Conservation (phyloP, 176 grass and related monocot genomes). For the Miscanthus lutarioriparius region DNA sequence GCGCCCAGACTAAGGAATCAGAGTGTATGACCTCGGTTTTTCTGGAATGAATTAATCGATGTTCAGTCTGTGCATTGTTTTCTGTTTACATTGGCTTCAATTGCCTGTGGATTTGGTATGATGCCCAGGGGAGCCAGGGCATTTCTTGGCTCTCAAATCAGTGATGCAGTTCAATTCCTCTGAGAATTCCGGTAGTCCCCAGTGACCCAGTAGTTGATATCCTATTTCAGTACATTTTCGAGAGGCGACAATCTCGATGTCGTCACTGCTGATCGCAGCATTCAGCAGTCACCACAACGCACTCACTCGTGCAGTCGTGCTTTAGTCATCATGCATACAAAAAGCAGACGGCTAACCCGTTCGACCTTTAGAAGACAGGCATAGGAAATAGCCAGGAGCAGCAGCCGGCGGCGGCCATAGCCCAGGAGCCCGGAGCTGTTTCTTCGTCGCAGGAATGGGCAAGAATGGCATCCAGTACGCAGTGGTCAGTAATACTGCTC, state of each 20-base stretch:
- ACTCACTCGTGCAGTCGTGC: no score
- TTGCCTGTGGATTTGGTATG: no score
- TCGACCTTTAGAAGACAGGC: no score
- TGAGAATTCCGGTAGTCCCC: neutral
- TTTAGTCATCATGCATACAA: no score
- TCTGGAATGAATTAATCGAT: neutral
- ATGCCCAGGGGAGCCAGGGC: no score
- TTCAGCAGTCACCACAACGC: neutral
- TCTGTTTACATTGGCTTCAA: no score
- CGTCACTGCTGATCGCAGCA: conserved; percentile 6
- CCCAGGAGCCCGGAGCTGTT: neutral
- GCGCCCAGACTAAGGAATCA: neutral
- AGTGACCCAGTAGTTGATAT: neutral
- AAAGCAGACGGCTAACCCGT: no score
- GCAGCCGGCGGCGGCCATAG: neutral
- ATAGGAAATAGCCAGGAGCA: no score
- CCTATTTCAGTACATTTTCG: no score
- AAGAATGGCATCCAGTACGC: conserved; percentile 51
- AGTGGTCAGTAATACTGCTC: conserved; percentile 38
- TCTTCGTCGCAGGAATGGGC: conserved; percentile 30
- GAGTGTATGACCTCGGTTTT: neutral
- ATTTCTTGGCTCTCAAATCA: no score
- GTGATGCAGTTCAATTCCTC: neutral
- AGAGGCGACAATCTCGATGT: neutral
- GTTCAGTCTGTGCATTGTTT: neutral